Percentiles rank a stretch among this genome's conserved stretches.
phyloP scores from a whole-genome alignment of 805 yeast genomes.

The Kluyveromyces starmeri region DNA sequence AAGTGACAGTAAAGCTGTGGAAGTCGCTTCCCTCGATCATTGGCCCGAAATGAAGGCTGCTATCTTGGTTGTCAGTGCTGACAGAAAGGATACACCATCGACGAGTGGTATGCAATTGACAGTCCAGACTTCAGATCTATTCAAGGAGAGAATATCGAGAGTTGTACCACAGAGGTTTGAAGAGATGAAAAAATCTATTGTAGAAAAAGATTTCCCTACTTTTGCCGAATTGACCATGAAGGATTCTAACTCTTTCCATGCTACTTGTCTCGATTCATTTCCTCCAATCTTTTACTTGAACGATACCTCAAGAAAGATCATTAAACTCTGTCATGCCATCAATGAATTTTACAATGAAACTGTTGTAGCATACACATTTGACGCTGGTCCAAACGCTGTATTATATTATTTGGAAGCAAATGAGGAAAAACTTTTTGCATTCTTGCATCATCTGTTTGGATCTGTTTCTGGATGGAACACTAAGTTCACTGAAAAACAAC shows the following conservation, averaged over 20 bases:
- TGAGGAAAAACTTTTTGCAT: constrained; percentile 64
- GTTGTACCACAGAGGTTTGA: constrained; percentile 84
- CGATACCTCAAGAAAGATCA: constrained; percentile 79
- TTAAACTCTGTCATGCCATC: constrained; percentile 68
- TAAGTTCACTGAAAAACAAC: constrained; percentile 27
- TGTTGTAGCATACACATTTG: constrained; percentile 94
- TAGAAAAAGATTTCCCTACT: constrained; percentile 59
- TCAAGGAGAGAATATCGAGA: constrained; percentile 62
- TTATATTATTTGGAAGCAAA: constrained; percentile 75
- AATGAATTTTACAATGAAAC: constrained; percentile 48
- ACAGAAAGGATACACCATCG: constrained; percentile 88
- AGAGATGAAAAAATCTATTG: constrained; percentile 73
- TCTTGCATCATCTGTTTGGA: constrained; percentile 52
- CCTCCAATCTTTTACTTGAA: constrained; percentile 95
- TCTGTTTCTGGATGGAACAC: constrained; percentile 63
- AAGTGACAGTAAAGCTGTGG: constrained; percentile 89
- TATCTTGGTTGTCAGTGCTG: constrained; percentile 85
- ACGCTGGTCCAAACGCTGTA: constrained; percentile 99
- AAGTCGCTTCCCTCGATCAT: constrained; percentile 72
- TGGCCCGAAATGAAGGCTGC: constrained; percentile 95
- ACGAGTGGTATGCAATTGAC: constrained; percentile 97
- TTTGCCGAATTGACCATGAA: constrained; percentile 92
- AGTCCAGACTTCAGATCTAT: constrained; percentile 79
- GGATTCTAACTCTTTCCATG: constrained; percentile 96
- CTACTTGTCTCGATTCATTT: constrained; percentile 89